Percentiles rank a stretch among this genome's conserved stretches.
Evolutionary conservation across 257 asterid genomes (phyloP).

Genomic region (Solanum gandarillasii): DNA sequence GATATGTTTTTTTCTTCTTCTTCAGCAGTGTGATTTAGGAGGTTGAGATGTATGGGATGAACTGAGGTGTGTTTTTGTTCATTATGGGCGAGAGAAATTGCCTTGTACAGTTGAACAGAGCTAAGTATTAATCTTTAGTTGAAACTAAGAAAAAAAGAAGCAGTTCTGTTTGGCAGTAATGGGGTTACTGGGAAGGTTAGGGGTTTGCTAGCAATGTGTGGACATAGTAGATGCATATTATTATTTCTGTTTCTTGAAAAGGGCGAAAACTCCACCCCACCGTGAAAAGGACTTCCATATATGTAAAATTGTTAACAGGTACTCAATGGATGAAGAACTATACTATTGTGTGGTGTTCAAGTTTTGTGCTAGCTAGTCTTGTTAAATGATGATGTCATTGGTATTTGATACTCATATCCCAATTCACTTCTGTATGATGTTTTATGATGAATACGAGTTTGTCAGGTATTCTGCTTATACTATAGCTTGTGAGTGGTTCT

Average conservation of each 20-base stretch:
- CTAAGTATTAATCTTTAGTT: not conserved
- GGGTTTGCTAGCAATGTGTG: not conserved
- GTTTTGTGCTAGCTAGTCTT: not conserved
- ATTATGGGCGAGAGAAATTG: not conserved
- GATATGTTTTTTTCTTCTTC: not conserved
- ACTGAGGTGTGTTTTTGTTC: not conserved
- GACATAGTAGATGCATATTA: not conserved
- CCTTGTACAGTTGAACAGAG: not conserved
- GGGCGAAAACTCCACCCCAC: not conserved
- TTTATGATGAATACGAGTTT: not conserved
- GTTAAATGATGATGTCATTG: not conserved
- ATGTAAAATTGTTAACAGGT: not conserved
- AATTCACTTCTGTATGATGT: not conserved
- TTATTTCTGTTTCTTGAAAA: not conserved
- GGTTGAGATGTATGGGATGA: not conserved
- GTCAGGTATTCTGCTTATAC: not conserved
- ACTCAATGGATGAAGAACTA: not conserved
- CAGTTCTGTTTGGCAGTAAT: not conserved
- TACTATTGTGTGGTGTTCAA: not conserved
- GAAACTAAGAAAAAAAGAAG: not conserved
- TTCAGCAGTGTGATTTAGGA: not conserved
- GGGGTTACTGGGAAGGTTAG: not conserved
- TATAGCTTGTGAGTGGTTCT: not conserved
- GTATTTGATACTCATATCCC: not conserved
- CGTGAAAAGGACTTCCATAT: not conserved